phyloP scores from a whole-genome alignment of 768 basidiomycete species.

The Rubroboletus satanas region DNA sequence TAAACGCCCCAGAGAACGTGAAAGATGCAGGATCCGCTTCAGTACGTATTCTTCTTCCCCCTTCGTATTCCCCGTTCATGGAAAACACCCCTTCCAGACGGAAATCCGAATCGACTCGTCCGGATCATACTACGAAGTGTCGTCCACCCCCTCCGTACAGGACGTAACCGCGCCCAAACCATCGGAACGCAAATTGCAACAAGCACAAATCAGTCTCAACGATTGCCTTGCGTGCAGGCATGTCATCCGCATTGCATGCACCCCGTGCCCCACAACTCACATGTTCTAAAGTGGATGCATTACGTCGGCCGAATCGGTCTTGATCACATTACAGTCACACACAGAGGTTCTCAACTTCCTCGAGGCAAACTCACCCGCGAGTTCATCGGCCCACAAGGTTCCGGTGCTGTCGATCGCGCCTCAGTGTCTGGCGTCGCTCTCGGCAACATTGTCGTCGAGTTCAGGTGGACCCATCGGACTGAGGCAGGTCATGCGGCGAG shows the following conservation, averaged over 20 bases:
- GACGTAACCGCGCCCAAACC: slow-evolving; percentile 22
- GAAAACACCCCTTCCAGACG: slow-evolving; percentile 49
- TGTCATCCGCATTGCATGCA: slow-evolving; percentile 23
- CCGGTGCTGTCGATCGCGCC: slow-evolving; percentile 88
- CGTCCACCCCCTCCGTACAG: slow-evolving; percentile 28
- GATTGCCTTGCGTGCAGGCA: slow-evolving; percentile 98
- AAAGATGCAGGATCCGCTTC: slow-evolving; percentile 41
- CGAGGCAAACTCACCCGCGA: slow-evolving; percentile 45
- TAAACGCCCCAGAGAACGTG: slow-evolving; percentile 39
- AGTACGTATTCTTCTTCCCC: slow-evolving; percentile 28
- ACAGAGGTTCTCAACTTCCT: slow-evolving; percentile 85
- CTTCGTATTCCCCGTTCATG: neutral
- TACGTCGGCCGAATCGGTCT: slow-evolving; percentile 94
- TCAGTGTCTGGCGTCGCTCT: slow-evolving; percentile 79
- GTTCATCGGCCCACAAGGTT: slow-evolving; percentile 42
- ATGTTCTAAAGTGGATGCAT: slow-evolving; percentile 77
- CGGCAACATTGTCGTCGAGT: slow-evolving; percentile 53
- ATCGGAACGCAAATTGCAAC: slow-evolving; percentile 64
- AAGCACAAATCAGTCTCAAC: slow-evolving; percentile 93
- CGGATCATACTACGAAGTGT: slow-evolving; percentile 87
- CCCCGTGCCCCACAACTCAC: slow-evolving; percentile 8
- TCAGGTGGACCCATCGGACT: slow-evolving; percentile 46
- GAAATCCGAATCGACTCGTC: slow-evolving; percentile 85
- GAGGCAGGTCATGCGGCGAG: slow-evolving; percentile 61
- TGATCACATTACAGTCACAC: slow-evolving; percentile 95